A percentile compares a stretch with the other conserved stretches of the same genome.
These are phyloP conservation scores for Rhodotorula sp. DNA, from an alignment of 1,284 basidiomycete species.

Conservation along the genomic window DNA sequence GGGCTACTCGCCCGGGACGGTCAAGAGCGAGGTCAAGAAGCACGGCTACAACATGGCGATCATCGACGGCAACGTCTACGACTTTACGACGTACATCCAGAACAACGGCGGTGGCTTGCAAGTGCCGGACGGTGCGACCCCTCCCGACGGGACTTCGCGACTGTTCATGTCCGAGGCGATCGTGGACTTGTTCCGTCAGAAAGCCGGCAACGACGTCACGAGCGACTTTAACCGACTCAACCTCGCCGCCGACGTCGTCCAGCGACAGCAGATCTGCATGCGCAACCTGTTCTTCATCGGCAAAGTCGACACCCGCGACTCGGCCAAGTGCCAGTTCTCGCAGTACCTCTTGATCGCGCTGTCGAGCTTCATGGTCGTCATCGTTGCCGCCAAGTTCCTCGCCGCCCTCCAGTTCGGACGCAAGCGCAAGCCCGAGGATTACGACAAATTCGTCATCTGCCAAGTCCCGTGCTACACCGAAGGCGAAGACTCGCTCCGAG, in stretches of 20 bases:
- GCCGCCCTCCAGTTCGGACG: slow-evolving; percentile 86
- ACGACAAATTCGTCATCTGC: slow-evolving; percentile 98
- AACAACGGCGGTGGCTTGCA: slow-evolving; percentile 52
- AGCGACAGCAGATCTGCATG: slow-evolving; percentile 79
- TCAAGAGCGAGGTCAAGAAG: slow-evolving; percentile 66
- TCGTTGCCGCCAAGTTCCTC: slow-evolving; percentile 98
- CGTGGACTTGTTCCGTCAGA: slow-evolving; percentile 76
- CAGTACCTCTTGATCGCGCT: slow-evolving; percentile 87
- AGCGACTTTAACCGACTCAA: slow-evolving; percentile 67
- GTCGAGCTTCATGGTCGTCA: slow-evolving; percentile 87
- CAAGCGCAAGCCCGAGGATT: slow-evolving; percentile 84
- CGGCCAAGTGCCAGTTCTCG: slow-evolving; percentile 85
- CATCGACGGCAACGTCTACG: slow-evolving; percentile 82
- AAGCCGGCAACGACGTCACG: slow-evolving; percentile 72
- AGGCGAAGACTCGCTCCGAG: slow-evolving; percentile 79
- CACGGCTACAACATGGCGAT: slow-evolving; percentile 61
- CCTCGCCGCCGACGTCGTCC: slow-evolving; percentile 66
- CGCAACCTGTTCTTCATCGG: slow-evolving; percentile 91
- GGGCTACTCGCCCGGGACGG: slow-evolving; percentile 77
- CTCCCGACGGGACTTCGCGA: slow-evolving; percentile 60
- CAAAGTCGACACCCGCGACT: slow-evolving; percentile 87
- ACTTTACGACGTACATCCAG: slow-evolving; percentile 76
- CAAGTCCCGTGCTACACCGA: slow-evolving; percentile 62
- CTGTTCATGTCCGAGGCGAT: slow-evolving; percentile 75
- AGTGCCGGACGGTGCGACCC: slow-evolving; percentile 64